phyloP scores from a whole-genome alignment of 2,329 filamentous ascomycete genomes.

The Conoideocrella luteorostrata region DNA sequence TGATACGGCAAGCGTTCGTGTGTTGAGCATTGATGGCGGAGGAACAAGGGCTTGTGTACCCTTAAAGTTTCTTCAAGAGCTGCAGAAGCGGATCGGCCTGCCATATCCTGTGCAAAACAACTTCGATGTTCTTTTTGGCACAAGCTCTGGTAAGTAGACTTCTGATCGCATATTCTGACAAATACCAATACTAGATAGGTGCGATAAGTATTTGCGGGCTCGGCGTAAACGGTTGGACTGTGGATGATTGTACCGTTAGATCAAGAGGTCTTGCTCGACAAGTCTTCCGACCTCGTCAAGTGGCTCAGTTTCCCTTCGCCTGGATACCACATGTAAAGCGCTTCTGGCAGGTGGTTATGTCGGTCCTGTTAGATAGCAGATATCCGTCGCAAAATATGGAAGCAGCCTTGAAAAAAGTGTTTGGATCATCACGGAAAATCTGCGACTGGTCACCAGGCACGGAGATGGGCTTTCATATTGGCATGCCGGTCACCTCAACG shows the following conservation, averaged over 20 bases:
- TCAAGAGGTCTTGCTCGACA: background rate
- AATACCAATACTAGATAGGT: conserved; percentile 6
- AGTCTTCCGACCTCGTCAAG: conserved; percentile 2
- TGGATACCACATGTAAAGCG: background rate
- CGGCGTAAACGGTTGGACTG: conserved; percentile 12
- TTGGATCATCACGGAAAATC: background rate
- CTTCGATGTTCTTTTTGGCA: conserved; percentile 14
- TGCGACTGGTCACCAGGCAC: too few relatives aligned
- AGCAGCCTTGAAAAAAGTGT: background rate
- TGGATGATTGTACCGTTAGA: conserved; percentile 11
- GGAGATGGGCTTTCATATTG: too few relatives aligned
- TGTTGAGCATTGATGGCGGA: conserved; percentile 14
- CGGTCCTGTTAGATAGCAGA: background rate
- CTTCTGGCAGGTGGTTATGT: background rate
- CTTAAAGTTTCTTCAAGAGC: conserved; percentile 12
- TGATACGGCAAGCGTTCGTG: conserved; percentile 10
- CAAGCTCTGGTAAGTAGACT: conserved; percentile 13
- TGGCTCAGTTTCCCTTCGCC: background rate
- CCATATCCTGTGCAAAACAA: conserved; percentile 12
- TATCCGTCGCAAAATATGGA: background rate
- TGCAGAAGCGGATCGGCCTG: conserved; percentile 12
- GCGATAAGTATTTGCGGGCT: conserved; percentile 12
- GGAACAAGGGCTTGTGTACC: conserved; percentile 11
- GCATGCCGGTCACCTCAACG: too few relatives aligned
- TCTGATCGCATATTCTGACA: background rate